Evolutionary conservation across 352 stramenopile genomes (phyloP), one percentile per base, ranked within the genome.

Genomic region (Pythium folliculosum): DNA sequence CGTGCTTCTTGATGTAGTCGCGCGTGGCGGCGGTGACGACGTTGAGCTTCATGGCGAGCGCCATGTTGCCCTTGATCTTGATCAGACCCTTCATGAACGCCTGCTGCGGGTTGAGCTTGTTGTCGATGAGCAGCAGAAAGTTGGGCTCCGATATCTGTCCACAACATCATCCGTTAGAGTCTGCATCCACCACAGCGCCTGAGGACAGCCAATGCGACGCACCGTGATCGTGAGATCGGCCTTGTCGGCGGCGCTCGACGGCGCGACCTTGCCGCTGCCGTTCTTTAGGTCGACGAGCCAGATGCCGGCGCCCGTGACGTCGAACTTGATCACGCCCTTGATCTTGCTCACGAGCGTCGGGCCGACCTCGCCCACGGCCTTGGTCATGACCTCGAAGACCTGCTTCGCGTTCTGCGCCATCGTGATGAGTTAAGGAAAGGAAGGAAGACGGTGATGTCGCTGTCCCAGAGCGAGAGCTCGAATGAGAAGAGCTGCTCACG

Each of bases 61-160:
- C 86, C 91, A 98, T 97, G 67, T 98, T 98, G 58, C 94, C 94
- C 77, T 98, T 98, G 69, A 98, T 94, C 77, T 98, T 98, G 55
- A 98, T 77, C 58, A 97, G 86, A 16, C 91, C 90, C 80, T 98
- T 96, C 91, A 98, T 96, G 73, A 98, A 98, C 43, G 94, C 94
- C 77, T 91, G 84, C 74, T 98, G 94, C 52, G 94, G 90, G 70
- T 96, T 97, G 32, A 98, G 75, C 69, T 97, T 95, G 72, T 90
- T 90, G 61, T 84, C 80, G 60, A 92, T 92, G 59, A 94, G 81
- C 60, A 81, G 75, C 49, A 92, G 60, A 67, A 94, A 92, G 63
- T 88, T 91, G 22, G 82, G 72, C 65, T 92, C 84, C 27, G 81
- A 81, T 65, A 94, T 73, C 77, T 84, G 17, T 13, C 1, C 37